Conservation (phyloP, 345 rosid species). For the Corymbia maculata region DNA sequence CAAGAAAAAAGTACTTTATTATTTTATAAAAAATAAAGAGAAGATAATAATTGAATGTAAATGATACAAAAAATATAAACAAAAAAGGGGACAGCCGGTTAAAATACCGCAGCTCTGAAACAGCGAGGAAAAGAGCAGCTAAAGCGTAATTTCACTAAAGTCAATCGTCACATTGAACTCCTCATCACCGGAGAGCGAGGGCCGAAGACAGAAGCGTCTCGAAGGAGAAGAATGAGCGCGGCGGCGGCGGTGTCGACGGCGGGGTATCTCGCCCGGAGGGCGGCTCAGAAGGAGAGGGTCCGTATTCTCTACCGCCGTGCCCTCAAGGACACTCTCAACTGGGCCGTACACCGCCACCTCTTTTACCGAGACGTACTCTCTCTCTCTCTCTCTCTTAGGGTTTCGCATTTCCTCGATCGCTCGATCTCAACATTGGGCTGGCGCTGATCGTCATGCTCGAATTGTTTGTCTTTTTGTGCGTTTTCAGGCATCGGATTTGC, state of each 20-base stretch:
- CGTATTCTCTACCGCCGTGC: constrained; percentile 94
- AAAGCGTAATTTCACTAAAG: neutral
- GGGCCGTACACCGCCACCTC: constrained; percentile 98
- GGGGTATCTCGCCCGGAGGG: constrained; percentile 72
- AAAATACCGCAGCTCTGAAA: neutral
- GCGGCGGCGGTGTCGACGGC: constrained; percentile 7
- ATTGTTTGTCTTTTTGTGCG: neutral
- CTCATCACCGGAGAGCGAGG: neutral
- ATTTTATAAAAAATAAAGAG: neutral
- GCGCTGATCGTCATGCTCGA: neutral
- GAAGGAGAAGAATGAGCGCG: neutral
- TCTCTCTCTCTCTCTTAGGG: neutral
- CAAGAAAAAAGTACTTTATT: neutral
- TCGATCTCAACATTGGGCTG: neutral
- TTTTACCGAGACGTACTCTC: constrained; percentile 64
- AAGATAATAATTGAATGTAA: neutral
- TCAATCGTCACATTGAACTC: neutral
- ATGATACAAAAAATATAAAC: neutral
- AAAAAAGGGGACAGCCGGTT: neutral
- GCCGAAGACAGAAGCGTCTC: neutral
- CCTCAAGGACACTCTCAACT: constrained; percentile 84
- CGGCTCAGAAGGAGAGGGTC: constrained; percentile 86
- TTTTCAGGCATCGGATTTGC: constrained; percentile 68
- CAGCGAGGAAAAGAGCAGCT: neutral
- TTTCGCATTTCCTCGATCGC: neutral